phyloP scores from a whole-genome alignment of 1,284 basidiomycete species.

The Cryptococcus hybrid region DNA sequence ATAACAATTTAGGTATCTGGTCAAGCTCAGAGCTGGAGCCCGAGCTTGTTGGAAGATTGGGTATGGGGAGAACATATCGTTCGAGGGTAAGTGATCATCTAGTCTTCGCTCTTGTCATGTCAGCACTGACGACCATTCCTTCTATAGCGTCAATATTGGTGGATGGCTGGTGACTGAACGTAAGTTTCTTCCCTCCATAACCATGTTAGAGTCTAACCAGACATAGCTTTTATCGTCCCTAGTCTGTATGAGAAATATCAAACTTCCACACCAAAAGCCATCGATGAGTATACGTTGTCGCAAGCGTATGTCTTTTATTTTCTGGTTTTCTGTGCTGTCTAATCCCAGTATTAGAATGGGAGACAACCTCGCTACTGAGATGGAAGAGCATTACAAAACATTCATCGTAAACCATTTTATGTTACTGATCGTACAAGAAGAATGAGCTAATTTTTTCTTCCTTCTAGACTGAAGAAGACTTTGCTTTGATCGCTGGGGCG shows the following conservation, averaged over 20 bases:
- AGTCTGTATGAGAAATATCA: conserved; percentile 65
- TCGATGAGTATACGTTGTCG: conserved; percentile 73
- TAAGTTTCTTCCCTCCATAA: conserved; percentile 48
- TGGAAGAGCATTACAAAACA: conserved; percentile 76
- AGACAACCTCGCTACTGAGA: conserved; percentile 54
- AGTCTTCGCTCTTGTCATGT: too few species aligned
- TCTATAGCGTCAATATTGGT: conserved; percentile 75
- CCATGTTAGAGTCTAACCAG: conserved; percentile 45
- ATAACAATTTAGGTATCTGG: conserved; percentile 28
- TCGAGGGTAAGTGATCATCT: conserved; percentile 27
- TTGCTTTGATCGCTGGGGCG: conserved; percentile 81
- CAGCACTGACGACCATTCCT: neutral
- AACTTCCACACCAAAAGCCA: conserved; percentile 48
- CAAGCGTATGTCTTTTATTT: conserved; percentile 26
- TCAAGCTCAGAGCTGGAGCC: conserved; percentile 60
- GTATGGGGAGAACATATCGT: conserved; percentile 71
- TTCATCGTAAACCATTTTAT: conserved; percentile 52
- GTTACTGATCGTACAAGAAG: neutral
- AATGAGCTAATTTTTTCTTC: too few species aligned
- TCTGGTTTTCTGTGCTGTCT: too few species aligned
- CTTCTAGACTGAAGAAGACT: conserved; percentile 69
- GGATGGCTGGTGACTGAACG: conserved; percentile 54
- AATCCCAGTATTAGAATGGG: conserved; percentile 55
- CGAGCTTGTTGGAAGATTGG: conserved; percentile 79
- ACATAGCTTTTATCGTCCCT: conserved; percentile 80